Evolutionary conservation across 768 basidiomycete species (phyloP), one percentile per base, ranked within the genome.

Genomic region (Phallus indusiatus): DNA sequence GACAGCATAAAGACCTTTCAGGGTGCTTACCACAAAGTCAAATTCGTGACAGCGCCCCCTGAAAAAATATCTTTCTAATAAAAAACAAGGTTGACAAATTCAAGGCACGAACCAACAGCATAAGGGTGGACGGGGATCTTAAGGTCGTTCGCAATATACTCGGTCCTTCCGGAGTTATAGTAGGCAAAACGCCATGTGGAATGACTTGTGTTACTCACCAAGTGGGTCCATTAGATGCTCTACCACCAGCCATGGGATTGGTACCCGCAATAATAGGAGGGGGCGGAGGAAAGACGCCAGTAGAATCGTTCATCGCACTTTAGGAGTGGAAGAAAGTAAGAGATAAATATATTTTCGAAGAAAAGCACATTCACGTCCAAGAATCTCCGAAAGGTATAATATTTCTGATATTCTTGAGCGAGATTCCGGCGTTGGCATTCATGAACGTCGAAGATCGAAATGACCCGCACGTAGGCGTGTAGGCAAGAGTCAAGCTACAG

Each of bases 221-320:
- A 11, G 49, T 52, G 20, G 57, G 35, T n/a, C n/a, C 57, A 28
- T 59, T 59, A 14, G 50, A 35, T 35, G 57, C 49, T 42, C 57
- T 52, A n/a, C 48, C 28, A 36, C 57, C 57, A 51, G 49, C 55
- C 55, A 48, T 59, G 4, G 21, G 49, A 22, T 59, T 53, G 2
- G 49, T 52, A n/a, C 57, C 57, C 2, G 9, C 20, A 8, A 59
- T 51, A 6, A 56, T 46, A n/a, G 55, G 36, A 18, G 46, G 42
- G 10, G 55, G 55, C 14, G 56, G 48, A 21, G 55, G 55, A 21
- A n/a, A 58, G 46, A 59, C 34, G 28, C 50, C 50, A 18, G 57
- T 59, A 18, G 57, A 59, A 22, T 59, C 57, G 28, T 59, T 50
- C 57, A 59, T 59, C 7, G 57, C 57, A 47, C 46, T 48, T 16